phyloP scores from a whole-genome alignment of 2,329 filamentous ascomycete species.

The Sphaerulina musiva region DNA sequence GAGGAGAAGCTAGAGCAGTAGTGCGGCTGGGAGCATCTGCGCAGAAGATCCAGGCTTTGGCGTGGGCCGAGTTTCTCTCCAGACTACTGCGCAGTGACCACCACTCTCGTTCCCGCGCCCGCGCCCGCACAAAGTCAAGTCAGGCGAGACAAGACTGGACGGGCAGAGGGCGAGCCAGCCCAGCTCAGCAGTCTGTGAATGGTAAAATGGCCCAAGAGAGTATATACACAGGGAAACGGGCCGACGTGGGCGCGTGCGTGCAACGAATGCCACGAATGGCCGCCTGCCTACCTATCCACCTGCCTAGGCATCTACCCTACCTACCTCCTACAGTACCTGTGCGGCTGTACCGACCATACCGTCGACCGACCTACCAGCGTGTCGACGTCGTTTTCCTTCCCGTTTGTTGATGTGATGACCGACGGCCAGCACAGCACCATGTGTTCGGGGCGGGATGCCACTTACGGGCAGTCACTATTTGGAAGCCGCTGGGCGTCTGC shows the following conservation, averaged over 20 bases:
- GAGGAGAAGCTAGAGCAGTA: conserved; percentile 24
- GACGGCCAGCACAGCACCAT: background rate
- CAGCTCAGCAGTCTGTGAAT: too few relatives aligned
- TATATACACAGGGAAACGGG: background rate
- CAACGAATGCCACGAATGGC: background rate
- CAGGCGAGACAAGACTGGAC: background rate
- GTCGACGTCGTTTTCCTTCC: background rate
- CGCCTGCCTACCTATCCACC: background rate
- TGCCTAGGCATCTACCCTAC: too few relatives aligned
- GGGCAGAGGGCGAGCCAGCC: too few relatives aligned
- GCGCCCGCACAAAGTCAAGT: background rate
- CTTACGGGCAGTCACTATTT: background rate
- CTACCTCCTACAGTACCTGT: too few relatives aligned
- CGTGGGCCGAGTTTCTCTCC: conserved; percentile 20
- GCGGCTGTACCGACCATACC: too few relatives aligned
- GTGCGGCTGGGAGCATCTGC: conserved; percentile 24
- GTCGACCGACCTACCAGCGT: background rate
- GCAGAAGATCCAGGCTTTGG: conserved; percentile 27
- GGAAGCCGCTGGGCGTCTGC: conserved; percentile 2
- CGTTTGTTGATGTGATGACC: background rate
- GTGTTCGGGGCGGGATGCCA: too few relatives aligned
- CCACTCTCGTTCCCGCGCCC: conserved; percentile 11
- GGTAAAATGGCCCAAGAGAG: too few relatives aligned
- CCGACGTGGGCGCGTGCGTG: background rate
- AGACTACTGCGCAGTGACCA: conserved; percentile 22